Conservation (phyloP, 1,139 yeast species). For the Taphrina populina region DNA sequence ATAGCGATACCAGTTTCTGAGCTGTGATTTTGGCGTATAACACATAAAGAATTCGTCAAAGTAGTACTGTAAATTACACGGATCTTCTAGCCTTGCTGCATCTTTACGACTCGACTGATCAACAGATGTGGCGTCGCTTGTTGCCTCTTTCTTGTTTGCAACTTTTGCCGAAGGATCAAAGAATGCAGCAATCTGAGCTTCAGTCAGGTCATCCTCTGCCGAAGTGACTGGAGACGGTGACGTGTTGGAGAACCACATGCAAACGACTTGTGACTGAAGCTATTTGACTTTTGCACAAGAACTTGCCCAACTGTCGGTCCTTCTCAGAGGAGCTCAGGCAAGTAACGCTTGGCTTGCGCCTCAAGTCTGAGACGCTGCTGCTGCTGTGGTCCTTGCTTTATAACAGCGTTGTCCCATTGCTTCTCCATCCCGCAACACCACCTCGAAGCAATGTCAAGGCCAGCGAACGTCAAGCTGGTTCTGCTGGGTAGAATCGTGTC, state of each 20-base stretch:
- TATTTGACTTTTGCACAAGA: too few relatives aligned
- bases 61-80: conserved; percentile 32
- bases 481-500: conserved; percentile 36
- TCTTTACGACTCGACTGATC: not conserved
- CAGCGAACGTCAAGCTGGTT: conserved; percentile 38
- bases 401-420: too few relatives aligned
- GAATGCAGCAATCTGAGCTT: conserved; percentile 16
- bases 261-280: too few relatives aligned
- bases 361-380: conserved; percentile 9
- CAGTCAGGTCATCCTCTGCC: conserved; percentile 16
- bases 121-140: not conserved
- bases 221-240: not conserved
- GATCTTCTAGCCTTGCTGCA: conserved; percentile 23
- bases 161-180: conserved; percentile 8
- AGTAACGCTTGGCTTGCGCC: conserved; percentile 18
- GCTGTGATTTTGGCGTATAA: conserved; percentile 35
- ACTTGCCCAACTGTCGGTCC: too few relatives aligned
- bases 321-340: too few relatives aligned
- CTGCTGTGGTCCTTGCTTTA: too few relatives aligned
- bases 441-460: conserved; percentile 27
- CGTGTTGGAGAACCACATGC: conserved; percentile 24
- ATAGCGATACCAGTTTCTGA: conserved; percentile 36
- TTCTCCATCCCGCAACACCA: too few relatives aligned
- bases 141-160: not conserved
- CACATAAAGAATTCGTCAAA: conserved; percentile 38